A percentile compares a stretch with the other conserved stretches of the same genome.
Evolutionary conservation across 1,139 yeast genomes (phyloP).

Genomic region (Hyphopichia wangnamkhiaoensis): DNA sequence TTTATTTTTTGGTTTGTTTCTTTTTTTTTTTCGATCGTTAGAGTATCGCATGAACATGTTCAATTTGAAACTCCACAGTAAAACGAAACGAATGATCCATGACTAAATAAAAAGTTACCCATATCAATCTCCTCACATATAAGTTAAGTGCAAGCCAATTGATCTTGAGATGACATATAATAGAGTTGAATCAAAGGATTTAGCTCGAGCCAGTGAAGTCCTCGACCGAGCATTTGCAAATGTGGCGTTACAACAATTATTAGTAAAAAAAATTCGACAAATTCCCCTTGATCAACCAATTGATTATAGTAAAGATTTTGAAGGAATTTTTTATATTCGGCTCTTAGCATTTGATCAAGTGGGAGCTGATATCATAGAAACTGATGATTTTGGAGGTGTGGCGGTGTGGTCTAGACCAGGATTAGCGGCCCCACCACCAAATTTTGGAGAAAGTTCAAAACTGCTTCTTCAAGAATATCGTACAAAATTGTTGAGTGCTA

Average conservation of each 20-base stretch:
- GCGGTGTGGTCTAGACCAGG: conserved; percentile 13
- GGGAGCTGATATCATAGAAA: conserved; percentile 8
- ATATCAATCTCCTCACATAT: no score
- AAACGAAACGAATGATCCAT: no score
- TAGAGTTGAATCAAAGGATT: conserved; percentile 4
- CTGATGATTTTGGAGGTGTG: conserved; percentile 10
- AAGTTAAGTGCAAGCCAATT: no score
- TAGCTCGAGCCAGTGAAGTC: conserved; percentile 1
- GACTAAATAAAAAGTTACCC: no score
- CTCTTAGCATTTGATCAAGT: conserved; percentile 4
- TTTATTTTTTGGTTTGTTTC: no score
- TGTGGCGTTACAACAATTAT: neutral
- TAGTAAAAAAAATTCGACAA: neutral
- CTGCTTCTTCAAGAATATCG: conserved; percentile 4
- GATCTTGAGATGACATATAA: conserved; percentile 2
- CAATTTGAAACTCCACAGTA: no score
- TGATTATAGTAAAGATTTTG: neutral
- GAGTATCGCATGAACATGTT: no score
- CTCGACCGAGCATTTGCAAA: neutral
- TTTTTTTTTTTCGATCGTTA: no score
- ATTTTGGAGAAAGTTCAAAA: neutral
- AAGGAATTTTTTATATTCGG: conserved; percentile 4
- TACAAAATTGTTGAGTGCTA: conserved; percentile 3
- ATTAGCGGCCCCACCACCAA: neutral
- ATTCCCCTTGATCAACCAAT: neutral